Percentiles rank a stretch among this genome's conserved stretches.
phyloP scores from a whole-genome alignment of 2,329 filamentous ascomycete species.

The Cytospora leucostoma region DNA sequence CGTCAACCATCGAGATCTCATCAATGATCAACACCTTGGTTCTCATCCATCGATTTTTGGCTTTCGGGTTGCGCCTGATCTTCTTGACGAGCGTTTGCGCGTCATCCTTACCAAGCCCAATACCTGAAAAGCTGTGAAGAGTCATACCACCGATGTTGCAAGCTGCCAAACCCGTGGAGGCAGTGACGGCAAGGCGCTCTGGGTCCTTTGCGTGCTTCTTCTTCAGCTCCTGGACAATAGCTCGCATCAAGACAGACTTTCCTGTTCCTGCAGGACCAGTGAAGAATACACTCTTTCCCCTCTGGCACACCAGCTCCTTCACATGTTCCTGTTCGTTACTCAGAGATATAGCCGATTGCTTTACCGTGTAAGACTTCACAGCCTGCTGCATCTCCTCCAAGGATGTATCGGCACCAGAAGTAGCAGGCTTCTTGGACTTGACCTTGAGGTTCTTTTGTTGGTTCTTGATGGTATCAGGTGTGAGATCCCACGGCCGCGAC shows the following conservation, averaged over 20 bases:
- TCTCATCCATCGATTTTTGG: conserved; percentile 82
- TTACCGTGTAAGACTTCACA: conserved; percentile 37
- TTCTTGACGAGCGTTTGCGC: conserved; percentile 82
- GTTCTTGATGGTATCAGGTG: conserved; percentile 73
- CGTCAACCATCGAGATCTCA: conserved; percentile 98
- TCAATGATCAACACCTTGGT: conserved; percentile 90
- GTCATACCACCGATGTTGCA: conserved; percentile 97
- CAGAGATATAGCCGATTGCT: conserved; percentile 64
- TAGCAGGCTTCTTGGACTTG: conserved; percentile 53
- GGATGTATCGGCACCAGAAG: conserved; percentile 43
- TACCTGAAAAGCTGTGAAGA: conserved; percentile 92
- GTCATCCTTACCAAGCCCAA: conserved; percentile 90
- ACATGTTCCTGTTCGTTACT: conserved; percentile 87
- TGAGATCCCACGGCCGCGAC: conserved; percentile 67
- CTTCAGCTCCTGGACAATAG: conserved; percentile 81
- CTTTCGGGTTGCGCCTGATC: conserved; percentile 84
- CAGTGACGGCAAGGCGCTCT: conserved; percentile 88
- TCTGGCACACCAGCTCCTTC: conserved; percentile 76
- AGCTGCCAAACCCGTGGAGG: conserved; percentile 91
- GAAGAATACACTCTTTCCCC: conserved; percentile 91
- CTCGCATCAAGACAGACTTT: conserved; percentile 92
- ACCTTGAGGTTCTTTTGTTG: conserved; percentile 74
- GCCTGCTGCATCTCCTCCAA: conserved; percentile 51
- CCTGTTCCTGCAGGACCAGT: conserved; percentile 95
- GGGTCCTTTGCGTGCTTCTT: conserved; percentile 75